Evolutionary conservation across 768 basidiomycete genomes (phyloP).

Genomic region (Leccinum subgranulosum): DNA sequence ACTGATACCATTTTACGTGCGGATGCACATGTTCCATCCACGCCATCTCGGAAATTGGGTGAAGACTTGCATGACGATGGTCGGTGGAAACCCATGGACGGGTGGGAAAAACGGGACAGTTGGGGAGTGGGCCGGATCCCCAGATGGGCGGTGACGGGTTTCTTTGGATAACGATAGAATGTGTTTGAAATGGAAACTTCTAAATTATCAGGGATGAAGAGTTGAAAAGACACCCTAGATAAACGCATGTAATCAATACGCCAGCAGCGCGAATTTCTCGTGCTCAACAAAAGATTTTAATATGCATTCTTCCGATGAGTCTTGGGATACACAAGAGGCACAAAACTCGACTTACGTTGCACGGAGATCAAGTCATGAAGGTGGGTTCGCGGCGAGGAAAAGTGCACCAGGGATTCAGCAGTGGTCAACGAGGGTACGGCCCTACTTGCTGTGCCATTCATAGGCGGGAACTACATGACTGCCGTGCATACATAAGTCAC

Average conservation of each 20-base stretch:
- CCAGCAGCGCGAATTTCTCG: not conserved
- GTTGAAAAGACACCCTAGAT: conserved; percentile 9
- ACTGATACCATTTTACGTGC: conserved; percentile 4
- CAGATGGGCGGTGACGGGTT: conserved; percentile 7
- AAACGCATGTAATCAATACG: conserved; percentile 9
- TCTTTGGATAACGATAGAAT: conserved; percentile 8
- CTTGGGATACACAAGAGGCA: not conserved
- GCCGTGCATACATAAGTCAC: conserved; percentile 24
- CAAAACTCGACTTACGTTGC: not conserved
- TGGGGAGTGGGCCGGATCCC: not conserved
- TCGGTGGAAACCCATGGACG: conserved; percentile 1
- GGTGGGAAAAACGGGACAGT: conserved; percentile 1
- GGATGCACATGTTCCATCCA: conserved; percentile 6
- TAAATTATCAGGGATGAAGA: conserved; percentile 8
- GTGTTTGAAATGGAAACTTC: conserved; percentile 5
- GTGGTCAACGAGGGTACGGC: conserved; percentile 17
- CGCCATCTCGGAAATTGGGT: conserved; percentile 18
- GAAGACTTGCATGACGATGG: conserved; percentile 7
- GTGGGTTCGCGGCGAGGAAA: conserved; percentile 14
- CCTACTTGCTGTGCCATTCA: conserved; percentile 21
- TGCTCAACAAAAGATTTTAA: conserved; percentile 5
- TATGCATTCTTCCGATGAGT: not conserved
- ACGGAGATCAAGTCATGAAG: conserved; percentile 18
- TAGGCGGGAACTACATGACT: conserved; percentile 4
- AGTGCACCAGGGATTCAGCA: conserved; percentile 2